Evolutionary conservation across 2,329 filamentous ascomycete species (phyloP), one percentile per base, ranked within the genome.

Genomic region (Penicillium glabrum): DNA sequence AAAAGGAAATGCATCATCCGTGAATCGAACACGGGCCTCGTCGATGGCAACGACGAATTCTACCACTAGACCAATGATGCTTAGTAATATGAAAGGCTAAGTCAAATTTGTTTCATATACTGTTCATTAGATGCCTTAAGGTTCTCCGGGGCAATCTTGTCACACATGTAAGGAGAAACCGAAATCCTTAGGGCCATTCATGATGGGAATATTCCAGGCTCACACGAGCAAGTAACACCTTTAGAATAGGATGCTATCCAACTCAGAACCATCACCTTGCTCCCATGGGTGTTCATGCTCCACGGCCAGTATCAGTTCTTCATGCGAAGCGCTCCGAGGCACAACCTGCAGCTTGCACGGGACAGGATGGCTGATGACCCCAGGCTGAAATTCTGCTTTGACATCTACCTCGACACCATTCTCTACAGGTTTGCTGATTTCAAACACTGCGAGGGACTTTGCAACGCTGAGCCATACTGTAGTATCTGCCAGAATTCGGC

Each of bases 11-110:
- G 44, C 62, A 68, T 67, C 62, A 74, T 75, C 74, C 74, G 74
- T 73, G 74, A 76, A 76, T 76, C 74, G 74, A 76, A 76, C 74
- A 73, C 74, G 74, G 74, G 74, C 74, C 74, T 76, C 74, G 69
- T 76, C 74, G 74, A 76, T 75, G 72, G 73, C 73, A 75, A 75
- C 72, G 72, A 75, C 67, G 72, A 75, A 75, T 75, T 75, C 73
- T 75, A 75, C 73, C 73, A 75, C 73, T 75, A 75, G 73, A 75
- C 73, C 73, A 75, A 74, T 73, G 72, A 74, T 75, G 72, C 73
- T 69, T 39, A 39, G 35, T 39, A 39, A 39, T 39, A 4, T 39
- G 35, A 10, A 19, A 39, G 35, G 9, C 5, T n/a, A 37, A 1
- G 0, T 37, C 8, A 19, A 10, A 9, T 19, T 37, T 5, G 1